Percentiles rank a stretch among this genome's conserved stretches.
Conservation (phyloP, 768 basidiomycete species). For the Dacryopinax primogenitus region DNA sequence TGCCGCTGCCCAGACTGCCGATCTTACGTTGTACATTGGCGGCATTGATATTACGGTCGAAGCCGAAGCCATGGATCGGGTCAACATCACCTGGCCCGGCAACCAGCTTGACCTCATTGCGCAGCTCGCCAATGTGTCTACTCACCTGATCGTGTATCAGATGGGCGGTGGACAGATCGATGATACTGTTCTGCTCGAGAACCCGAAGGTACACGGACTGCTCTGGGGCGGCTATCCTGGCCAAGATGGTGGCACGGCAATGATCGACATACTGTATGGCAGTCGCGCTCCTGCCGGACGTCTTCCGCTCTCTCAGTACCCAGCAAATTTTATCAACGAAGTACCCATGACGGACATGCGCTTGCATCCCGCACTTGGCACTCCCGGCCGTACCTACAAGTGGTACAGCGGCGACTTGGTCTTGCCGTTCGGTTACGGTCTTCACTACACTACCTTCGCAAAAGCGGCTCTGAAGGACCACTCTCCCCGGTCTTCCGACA, state of each 20-base stretch:
- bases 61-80: constrained; percentile 37
- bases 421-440: constrained; percentile 41
- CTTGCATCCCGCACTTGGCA: constrained; percentile 36
- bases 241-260: constrained; percentile 42
- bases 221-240: constrained; percentile 49
- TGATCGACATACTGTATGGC: constrained; percentile 42
- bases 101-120: constrained; percentile 40
- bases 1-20: constrained; percentile 37
- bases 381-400: constrained; percentile 46
- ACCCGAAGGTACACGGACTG: constrained; percentile 39
- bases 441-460: constrained; percentile 42
- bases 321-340: constrained; percentile 35
- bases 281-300: constrained; percentile 44
- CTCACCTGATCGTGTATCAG: constrained; percentile 43
- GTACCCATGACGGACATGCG: constrained; percentile 49
- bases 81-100: constrained; percentile 42
- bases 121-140: constrained; percentile 35
- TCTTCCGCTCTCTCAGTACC: constrained; percentile 43
- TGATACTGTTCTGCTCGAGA: constrained; percentile 35
- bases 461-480: constrained; percentile 23
- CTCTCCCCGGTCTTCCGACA: constrained; percentile 27
- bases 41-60: constrained; percentile 43
- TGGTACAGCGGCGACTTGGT: constrained; percentile 44
- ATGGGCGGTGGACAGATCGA: constrained; percentile 49
- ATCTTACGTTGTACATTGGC: constrained; percentile 41